These are phyloP conservation scores for Quercus phellos DNA, from an alignment of 331 rosid genomes.

Conservation along the genomic window DNA sequence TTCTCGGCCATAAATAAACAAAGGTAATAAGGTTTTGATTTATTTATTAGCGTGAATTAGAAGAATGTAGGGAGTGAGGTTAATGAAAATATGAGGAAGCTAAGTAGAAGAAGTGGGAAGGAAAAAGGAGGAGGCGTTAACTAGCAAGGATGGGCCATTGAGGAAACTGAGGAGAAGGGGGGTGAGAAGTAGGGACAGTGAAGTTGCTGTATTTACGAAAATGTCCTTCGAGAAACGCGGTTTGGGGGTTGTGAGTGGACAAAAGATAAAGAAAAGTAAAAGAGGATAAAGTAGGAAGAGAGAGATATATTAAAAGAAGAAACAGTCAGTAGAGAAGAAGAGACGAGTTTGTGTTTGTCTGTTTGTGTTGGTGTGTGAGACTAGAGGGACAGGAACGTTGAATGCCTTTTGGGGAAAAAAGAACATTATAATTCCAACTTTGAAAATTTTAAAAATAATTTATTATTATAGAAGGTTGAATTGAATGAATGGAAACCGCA, in stretches of 20 bases:
- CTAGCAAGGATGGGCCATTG: too few relatives aligned
- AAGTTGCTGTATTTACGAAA: conserved; percentile 3
- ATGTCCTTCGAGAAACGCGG: conserved; percentile 40
- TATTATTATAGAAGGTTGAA: too few relatives aligned
- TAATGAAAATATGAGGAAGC: neutral
- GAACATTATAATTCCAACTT: too few relatives aligned
- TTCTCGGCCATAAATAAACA: conserved; percentile 59
- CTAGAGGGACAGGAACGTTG: too few relatives aligned
- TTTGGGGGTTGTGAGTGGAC: conserved; percentile 16
- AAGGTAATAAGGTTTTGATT: too few relatives aligned
- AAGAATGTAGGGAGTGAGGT: neutral
- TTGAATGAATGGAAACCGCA: too few relatives aligned
- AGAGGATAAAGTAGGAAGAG: neutral
- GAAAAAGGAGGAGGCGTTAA: neutral
- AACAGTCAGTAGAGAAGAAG: neutral
- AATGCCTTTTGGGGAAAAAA: too few relatives aligned
- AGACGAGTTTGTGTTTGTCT: too few relatives aligned
- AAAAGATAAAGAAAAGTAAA: neutral
- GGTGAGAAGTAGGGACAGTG: neutral
- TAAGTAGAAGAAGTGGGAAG: neutral
- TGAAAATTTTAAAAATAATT: too few relatives aligned
- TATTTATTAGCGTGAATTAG: neutral
- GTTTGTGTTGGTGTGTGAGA: too few relatives aligned
- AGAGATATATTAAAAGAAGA: neutral
- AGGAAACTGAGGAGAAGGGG: neutral